Conservation (phyloP, 2,329 filamentous ascomycete species). For the Paramyrothecium sp. region DNA sequence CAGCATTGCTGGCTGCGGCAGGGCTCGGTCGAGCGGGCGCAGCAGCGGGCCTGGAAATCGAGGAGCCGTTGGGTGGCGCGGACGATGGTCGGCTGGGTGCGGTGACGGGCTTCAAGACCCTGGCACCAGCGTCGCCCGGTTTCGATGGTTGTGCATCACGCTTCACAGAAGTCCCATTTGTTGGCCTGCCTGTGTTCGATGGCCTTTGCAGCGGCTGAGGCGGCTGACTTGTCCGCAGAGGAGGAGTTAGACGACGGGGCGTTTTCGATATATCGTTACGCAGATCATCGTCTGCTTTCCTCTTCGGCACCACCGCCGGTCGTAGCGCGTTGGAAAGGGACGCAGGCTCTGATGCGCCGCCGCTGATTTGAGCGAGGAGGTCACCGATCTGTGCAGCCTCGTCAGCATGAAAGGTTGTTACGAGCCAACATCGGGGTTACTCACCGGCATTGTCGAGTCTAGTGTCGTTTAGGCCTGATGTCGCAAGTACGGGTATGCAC, state of each 20-base stretch:
- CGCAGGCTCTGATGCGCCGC: slow-evolving; percentile 28
- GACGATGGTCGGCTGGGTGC: background rate
- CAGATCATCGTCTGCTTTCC: slow-evolving; percentile 56
- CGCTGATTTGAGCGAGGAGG: slow-evolving; percentile 55
- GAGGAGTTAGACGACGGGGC: slow-evolving; percentile 26
- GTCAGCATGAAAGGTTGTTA: slow-evolving; percentile 15
- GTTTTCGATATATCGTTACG: slow-evolving; percentile 39
- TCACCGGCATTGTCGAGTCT: slow-evolving; percentile 27
- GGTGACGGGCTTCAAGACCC: slow-evolving; percentile 16
- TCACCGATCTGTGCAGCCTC: slow-evolving; percentile 28
- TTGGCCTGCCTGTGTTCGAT: background rate
- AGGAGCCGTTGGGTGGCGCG: slow-evolving; percentile 4
- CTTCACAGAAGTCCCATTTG: slow-evolving; percentile 5
- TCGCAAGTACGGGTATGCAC: background rate
- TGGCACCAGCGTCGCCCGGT: slow-evolving; percentile 20
- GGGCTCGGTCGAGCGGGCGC: slow-evolving; percentile 3
- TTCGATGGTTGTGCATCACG: slow-evolving; percentile 16
- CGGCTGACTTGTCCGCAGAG: slow-evolving; percentile 7
- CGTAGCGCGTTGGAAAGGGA: slow-evolving; percentile 8
- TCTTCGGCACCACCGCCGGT: slow-evolving; percentile 40
- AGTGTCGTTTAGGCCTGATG: slow-evolving; percentile 8
- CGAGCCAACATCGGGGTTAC: slow-evolving; percentile 10
- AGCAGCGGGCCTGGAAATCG: background rate
- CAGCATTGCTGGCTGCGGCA: slow-evolving; percentile 25
- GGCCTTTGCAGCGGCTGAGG: background rate